phyloP scores from a whole-genome alignment of 495 filamentous ascomycete genomes.

The Geoglossum glabrum region DNA sequence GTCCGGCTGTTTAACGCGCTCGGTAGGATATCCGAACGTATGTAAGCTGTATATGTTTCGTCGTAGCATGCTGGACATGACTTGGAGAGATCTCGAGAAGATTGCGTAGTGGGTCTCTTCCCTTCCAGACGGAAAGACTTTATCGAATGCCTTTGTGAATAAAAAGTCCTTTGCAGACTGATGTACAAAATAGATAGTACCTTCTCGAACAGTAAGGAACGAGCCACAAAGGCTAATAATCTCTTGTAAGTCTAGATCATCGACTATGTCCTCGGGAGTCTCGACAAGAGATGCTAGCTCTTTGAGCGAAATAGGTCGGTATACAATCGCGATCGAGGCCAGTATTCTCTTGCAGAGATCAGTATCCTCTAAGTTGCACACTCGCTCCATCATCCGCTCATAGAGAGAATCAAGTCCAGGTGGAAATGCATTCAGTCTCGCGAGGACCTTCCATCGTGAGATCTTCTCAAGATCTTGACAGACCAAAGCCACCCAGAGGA shows the following conservation, averaged over 20 bases:
- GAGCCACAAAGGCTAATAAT: background rate
- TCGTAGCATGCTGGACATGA: background rate
- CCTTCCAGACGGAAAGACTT: background rate
- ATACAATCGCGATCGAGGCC: background rate
- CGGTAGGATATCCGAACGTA: too few species aligned
- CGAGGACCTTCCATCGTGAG: background rate
- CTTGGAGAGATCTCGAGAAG: background rate
- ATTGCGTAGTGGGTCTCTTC: background rate
- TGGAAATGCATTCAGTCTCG: background rate
- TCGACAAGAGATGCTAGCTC: background rate
- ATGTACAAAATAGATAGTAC: background rate
- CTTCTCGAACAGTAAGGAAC: background rate
- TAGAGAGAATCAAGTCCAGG: background rate
- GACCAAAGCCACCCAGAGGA: conserved; percentile 1
- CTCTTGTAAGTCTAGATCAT: background rate
- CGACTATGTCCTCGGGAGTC: background rate
- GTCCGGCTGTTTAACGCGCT: too few species aligned
- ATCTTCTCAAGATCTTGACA: background rate
- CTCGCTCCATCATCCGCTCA: background rate
- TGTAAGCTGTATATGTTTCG: conserved; percentile 75
- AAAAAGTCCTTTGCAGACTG: background rate
- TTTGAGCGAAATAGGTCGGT: background rate
- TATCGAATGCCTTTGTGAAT: background rate
- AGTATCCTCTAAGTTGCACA: background rate
- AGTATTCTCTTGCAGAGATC: background rate